phyloP scores from a whole-genome alignment of 495 filamentous ascomycete genomes.

The Apodospora peruviana region DNA sequence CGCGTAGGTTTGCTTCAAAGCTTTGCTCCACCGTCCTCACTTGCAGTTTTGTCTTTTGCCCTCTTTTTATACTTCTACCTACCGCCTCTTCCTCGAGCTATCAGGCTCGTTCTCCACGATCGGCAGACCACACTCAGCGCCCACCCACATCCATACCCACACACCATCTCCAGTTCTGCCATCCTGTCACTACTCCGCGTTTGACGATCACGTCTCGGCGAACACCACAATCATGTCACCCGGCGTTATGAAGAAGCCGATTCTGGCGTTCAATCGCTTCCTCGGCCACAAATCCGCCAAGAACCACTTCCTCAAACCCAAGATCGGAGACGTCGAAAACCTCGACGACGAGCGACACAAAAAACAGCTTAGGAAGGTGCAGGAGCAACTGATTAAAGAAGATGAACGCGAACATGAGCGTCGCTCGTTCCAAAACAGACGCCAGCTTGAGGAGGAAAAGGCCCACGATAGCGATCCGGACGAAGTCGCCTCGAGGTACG shows the following conservation, averaged over 20 bases:
- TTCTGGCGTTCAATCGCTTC: slow-evolving; percentile 39
- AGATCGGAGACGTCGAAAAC: slow-evolving; percentile 43
- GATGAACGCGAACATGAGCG: slow-evolving; percentile 47
- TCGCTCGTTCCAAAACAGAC: slow-evolving; percentile 43
- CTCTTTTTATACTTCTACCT: background rate
- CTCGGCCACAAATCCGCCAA: slow-evolving; percentile 38
- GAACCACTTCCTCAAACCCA: slow-evolving; percentile 40
- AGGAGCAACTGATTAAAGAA: slow-evolving; percentile 47
- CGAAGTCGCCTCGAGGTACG: slow-evolving; percentile 58
- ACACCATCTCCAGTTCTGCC: too few relatives aligned
- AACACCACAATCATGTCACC: slow-evolving; percentile 25
- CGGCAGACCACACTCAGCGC: background rate
- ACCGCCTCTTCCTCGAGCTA: background rate
- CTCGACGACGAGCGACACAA: slow-evolving; percentile 39
- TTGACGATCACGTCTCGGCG: background rate
- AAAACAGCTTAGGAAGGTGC: slow-evolving; percentile 41
- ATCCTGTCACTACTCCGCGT: too few relatives aligned
- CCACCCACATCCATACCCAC: background rate
- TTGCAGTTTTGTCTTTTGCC: background rate
- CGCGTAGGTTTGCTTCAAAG: too few relatives aligned
- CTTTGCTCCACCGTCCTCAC: too few relatives aligned
- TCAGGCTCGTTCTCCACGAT: background rate
- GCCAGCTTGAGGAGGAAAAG: slow-evolving; percentile 38
- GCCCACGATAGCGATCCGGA: slow-evolving; percentile 39
- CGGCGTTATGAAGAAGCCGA: slow-evolving; percentile 32